These are phyloP conservation scores for Arabidopsis lyrata DNA, from an alignment of 441 rosid genomes.

Conservation along the genomic window DNA sequence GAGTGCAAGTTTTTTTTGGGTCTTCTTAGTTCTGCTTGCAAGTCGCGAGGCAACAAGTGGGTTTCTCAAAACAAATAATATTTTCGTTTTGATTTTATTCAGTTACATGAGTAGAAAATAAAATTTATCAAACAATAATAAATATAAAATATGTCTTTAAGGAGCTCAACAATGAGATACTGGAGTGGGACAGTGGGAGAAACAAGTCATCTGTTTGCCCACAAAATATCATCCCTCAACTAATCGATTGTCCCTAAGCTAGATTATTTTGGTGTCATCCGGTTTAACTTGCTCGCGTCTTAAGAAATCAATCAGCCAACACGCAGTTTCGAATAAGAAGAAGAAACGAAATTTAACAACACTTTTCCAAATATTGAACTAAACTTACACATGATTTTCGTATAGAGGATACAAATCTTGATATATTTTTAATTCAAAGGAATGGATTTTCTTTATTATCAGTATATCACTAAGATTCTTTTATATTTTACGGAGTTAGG, in stretches of 20 bases:
- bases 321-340: neutral
- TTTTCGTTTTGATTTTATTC: no score
- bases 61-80: no score
- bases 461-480: neutral
- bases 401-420: neutral
- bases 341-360: neutral
- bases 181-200: no score
- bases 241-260: neutral
- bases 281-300: neutral
- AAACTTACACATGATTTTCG: neutral
- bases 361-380: no score
- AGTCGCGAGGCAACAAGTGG: no score
- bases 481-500: neutral
- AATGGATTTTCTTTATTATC: neutral
- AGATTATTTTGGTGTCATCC: neutral
- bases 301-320: neutral
- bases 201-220: neutral
- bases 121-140: no score
- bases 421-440: neutral
- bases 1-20: no score
- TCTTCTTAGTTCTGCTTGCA: no score
- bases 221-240: neutral
- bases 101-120: no score
- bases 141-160: no score
- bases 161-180: no score